Evolutionary conservation across 78 protist genomes (phyloP).

Genomic region (Emiliania huxleyi): DNA sequence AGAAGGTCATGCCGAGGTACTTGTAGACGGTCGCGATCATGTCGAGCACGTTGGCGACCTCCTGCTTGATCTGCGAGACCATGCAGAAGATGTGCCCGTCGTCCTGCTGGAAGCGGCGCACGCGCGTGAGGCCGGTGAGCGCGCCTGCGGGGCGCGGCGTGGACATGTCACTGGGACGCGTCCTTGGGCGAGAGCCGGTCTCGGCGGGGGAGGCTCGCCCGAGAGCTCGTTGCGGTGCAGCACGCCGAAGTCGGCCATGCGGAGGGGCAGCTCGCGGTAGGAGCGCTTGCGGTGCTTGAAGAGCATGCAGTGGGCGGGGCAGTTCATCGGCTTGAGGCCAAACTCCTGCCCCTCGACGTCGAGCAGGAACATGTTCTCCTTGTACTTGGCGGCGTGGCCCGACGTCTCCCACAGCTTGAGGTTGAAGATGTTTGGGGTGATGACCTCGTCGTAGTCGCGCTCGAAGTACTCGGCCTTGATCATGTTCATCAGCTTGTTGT

Average conservation of each 20-base stretch:
- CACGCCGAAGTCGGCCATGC: constrained; percentile 98
- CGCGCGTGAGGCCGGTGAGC: constrained; percentile 97
- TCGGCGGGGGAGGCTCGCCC: too few species aligned
- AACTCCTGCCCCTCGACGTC: constrained; percentile 73
- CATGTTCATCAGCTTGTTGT: constrained; percentile 60
- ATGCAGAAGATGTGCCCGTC: constrained; percentile 34
- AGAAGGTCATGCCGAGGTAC: constrained; percentile 50
- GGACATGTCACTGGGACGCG: too few species aligned
- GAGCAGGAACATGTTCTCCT: constrained; percentile 88
- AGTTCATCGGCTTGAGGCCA: constrained; percentile 99
- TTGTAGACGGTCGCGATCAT: not conserved
- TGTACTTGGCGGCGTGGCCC: constrained; percentile 94
- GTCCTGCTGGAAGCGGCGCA: constrained; percentile 96
- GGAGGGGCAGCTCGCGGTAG: constrained; percentile 94
- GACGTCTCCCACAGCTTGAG: constrained; percentile 92
- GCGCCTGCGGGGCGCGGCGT: too few species aligned
- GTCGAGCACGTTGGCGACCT: constrained; percentile 14
- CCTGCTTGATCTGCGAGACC: constrained; percentile 21
- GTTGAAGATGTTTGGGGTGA: constrained; percentile 87
- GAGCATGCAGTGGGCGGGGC: constrained; percentile 99
- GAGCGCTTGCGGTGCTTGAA: constrained; percentile 83
- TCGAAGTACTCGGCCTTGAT: too few species aligned
- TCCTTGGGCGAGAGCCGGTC: too few species aligned
- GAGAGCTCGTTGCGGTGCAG: constrained; percentile 96
- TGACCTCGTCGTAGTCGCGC: too few species aligned